These are phyloP conservation scores for Tolypocladium guangdongense DNA, from an alignment of 2,329 filamentous ascomycete genomes.

Conservation along the genomic window DNA sequence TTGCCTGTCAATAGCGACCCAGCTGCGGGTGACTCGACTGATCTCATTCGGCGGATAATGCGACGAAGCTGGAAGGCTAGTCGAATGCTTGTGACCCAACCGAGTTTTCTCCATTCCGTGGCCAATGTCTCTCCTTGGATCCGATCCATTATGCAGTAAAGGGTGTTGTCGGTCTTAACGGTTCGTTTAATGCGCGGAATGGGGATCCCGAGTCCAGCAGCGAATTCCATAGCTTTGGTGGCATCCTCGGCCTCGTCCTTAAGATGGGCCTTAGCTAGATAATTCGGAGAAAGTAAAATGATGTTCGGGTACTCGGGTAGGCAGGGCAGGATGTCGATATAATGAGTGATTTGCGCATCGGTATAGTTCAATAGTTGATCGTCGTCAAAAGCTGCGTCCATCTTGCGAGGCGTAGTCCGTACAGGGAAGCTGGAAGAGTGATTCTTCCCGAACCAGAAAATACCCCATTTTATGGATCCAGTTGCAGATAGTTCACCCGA, in stretches of 20 bases:
- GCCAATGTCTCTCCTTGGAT: slow-evolving; percentile 2
- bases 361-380: too few relatives aligned
- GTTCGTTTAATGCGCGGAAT: slow-evolving; percentile 3
- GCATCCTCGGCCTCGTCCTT: slow-evolving; percentile 4
- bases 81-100: slow-evolving; percentile 5
- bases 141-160: slow-evolving; percentile 6
- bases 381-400: too few relatives aligned
- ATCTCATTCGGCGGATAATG: slow-evolving; percentile 5
- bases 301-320: too few relatives aligned
- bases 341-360: too few relatives aligned
- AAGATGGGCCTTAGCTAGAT: slow-evolving; percentile 7
- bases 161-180: background rate
- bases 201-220: slow-evolving; percentile 4
- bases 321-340: too few relatives aligned
- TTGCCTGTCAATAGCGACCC: slow-evolving; percentile 5
- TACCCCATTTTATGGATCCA: too few relatives aligned
- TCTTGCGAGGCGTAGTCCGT: too few relatives aligned
- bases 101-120: too few relatives aligned
- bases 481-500: too few relatives aligned
- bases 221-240: slow-evolving; percentile 2
- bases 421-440: too few relatives aligned
- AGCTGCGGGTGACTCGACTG: background rate
- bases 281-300: too few relatives aligned
- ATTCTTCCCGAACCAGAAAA: too few relatives aligned
- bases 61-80: slow-evolving; percentile 6